Evolutionary conservation across 345 rosid species (phyloP), one percentile per base, ranked within the genome.

Genomic region (Mangifera indica): DNA sequence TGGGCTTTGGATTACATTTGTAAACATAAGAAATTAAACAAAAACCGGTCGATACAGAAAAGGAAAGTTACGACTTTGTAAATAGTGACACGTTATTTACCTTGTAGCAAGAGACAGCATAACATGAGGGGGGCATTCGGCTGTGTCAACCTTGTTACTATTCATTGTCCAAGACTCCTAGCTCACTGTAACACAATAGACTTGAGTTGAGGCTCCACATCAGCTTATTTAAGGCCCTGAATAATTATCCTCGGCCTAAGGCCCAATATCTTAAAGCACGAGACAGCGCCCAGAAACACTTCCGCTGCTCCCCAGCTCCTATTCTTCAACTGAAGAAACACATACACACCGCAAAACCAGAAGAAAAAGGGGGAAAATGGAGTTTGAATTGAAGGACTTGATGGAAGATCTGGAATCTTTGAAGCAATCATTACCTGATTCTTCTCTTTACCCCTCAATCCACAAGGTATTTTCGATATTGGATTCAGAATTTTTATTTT

Each of bases 321-420:
- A 14, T 17, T 13, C 53, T 49, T 37, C 21, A 21, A 15, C 5
- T 4, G 20, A 51, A 63, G 32, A 29, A 29, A 29, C 32, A 29
- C 32, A 29, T 1, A 29, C 32, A 29, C 3, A 29, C 32, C 3
- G 32, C 15, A 5, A 7, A 21, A 14, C 13, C 1, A 60, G 8
- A 29, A 17, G 8, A 32, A 62, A 37, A 63, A 17, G n/a, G 60
- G 56, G 49, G 63, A 72, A 9, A 56, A 91, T 91, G 98, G 98
- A 93, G 84, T 77, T 37, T 26, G 97, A 88, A 82, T 74, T 93
- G 82, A 84, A 83, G 63, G 87, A 78, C 73, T 55, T 91, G 80
- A 84, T 81, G 25, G 82, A 74, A 49, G 96, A 90, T 75, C 92
- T 93, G 3, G 79, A 85, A 48, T 64, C 78, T 49, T 83, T 93